A percentile compares a stretch with the other conserved stretches of the same genome.
phyloP scores from a whole-genome alignment of 2,329 filamentous ascomycete species.

The Alternaria brassicicola region DNA sequence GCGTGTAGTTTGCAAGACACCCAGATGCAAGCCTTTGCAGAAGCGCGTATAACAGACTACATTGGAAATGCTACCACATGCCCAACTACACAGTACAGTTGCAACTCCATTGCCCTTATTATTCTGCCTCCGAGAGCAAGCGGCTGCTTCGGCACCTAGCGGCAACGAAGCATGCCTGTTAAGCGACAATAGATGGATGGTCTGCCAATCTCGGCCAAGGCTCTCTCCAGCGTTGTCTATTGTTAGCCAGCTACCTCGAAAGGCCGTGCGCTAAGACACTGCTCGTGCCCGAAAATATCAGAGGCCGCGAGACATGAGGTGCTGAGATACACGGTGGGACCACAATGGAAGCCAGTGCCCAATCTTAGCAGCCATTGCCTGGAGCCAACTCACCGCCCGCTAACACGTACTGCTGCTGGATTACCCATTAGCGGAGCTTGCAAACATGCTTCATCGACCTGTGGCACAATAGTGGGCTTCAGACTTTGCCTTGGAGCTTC shows the following conservation, averaged over 20 bases:
- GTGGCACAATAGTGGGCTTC: constrained; percentile 19
- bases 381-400: neutral
- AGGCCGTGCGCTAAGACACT: neutral
- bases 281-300: neutral
- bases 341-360: neutral
- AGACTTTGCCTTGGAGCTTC: constrained; percentile 48
- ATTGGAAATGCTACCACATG: neutral
- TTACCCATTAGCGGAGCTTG: constrained; percentile 14
- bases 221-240: neutral
- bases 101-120: neutral
- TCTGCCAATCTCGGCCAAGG: neutral
- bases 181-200: neutral
- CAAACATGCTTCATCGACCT: neutral
- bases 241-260: neutral
- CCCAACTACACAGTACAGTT: neutral
- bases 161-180: neutral
- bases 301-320: neutral
- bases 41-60: neutral
- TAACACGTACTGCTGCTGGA: neutral
- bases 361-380: neutral
- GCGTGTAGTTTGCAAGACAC: neutral
- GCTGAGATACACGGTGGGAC: neutral
- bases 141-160: neutral
- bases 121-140: neutral
- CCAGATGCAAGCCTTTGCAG: neutral